phyloP scores from a whole-genome alignment of 352 stramenopile species.

The Thalassiosira exigua region DNA sequence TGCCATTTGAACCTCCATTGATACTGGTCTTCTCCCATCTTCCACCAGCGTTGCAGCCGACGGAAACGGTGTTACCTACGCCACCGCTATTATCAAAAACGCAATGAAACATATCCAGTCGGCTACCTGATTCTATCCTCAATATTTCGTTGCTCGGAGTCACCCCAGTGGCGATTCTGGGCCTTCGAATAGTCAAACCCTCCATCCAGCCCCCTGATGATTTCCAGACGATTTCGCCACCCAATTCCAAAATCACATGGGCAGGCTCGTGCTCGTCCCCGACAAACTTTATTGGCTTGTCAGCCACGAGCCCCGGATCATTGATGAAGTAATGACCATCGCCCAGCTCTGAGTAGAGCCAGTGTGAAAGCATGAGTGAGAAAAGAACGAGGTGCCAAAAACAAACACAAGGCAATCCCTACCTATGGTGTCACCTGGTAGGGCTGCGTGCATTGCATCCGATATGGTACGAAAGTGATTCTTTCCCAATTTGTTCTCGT shows the following conservation, averaged over 20 bases:
- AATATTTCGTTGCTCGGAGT: constrained; percentile 58
- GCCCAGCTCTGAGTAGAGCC: constrained; percentile 71
- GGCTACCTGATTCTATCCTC: constrained; percentile 47
- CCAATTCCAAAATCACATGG: constrained; percentile 87
- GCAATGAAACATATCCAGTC: constrained; percentile 71
- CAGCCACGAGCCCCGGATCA: constrained; percentile 72
- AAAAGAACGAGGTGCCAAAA: constrained; percentile 5
- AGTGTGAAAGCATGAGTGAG: neutral
- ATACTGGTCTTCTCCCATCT: constrained; percentile 53
- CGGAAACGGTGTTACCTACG: constrained; percentile 56
- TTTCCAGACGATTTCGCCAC: constrained; percentile 81
- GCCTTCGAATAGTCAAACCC: constrained; percentile 80
- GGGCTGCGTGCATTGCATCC: constrained; percentile 81
- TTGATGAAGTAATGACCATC: constrained; percentile 89
- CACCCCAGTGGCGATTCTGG: constrained; percentile 64
- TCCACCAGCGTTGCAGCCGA: constrained; percentile 26
- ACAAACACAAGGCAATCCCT: constrained; percentile 47
- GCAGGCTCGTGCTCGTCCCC: constrained; percentile 85
- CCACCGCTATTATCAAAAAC: constrained; percentile 77
- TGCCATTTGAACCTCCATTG: constrained; percentile 35
- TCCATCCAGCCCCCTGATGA: constrained; percentile 75
- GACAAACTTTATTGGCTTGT: constrained; percentile 82
- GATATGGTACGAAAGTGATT: constrained; percentile 83
- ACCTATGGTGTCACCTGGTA: constrained; percentile 87
- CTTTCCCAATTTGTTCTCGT: constrained; percentile 73